Evolutionary conservation across 352 stramenopile genomes (phyloP).

Genomic region (Pythium apleroticum): DNA sequence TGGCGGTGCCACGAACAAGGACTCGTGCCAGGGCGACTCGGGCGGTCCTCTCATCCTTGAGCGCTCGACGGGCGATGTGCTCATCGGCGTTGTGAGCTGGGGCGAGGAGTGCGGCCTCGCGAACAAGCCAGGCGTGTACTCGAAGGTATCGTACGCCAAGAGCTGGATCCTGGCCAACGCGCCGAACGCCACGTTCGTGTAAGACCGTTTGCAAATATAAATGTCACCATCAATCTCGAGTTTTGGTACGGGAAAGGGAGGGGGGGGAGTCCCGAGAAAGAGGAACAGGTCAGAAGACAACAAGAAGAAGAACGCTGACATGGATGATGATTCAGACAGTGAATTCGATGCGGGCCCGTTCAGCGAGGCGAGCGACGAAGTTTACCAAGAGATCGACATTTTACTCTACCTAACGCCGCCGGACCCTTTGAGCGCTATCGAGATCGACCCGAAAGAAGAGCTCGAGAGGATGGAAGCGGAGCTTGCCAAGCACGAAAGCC

Average conservation of each 20-base stretch:
- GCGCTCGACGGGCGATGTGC: slow-evolving; percentile 28
- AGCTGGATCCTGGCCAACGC: slow-evolving; percentile 35
- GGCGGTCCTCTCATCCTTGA: slow-evolving; percentile 51
- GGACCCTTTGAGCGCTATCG: slow-evolving; percentile 3
- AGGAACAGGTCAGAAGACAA: no score
- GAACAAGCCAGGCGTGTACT: slow-evolving; percentile 55
- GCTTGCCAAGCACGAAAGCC: background rate
- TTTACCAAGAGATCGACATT: slow-evolving; percentile 4
- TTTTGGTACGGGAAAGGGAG: no score
- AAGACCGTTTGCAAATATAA: background rate
- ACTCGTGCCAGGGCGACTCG: slow-evolving; percentile 64
- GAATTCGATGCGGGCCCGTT: background rate
- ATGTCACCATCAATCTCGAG: no score
- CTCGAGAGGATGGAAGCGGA: slow-evolving; percentile 51
- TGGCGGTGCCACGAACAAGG: slow-evolving; percentile 33
- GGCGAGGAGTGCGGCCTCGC: slow-evolving; percentile 50
- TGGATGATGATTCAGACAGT: no score
- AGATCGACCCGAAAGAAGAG: slow-evolving; percentile 66
- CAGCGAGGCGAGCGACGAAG: background rate
- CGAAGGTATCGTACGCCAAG: slow-evolving; percentile 41
- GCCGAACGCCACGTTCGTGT: slow-evolving; percentile 1
- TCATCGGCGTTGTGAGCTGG: slow-evolving; percentile 66
- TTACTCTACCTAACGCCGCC: slow-evolving; percentile 13
- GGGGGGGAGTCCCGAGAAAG: no score
- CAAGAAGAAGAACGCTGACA: no score